These are phyloP conservation scores for Casuarina equisetifolia DNA, from an alignment of 306 rosid species.

Conservation along the genomic window DNA sequence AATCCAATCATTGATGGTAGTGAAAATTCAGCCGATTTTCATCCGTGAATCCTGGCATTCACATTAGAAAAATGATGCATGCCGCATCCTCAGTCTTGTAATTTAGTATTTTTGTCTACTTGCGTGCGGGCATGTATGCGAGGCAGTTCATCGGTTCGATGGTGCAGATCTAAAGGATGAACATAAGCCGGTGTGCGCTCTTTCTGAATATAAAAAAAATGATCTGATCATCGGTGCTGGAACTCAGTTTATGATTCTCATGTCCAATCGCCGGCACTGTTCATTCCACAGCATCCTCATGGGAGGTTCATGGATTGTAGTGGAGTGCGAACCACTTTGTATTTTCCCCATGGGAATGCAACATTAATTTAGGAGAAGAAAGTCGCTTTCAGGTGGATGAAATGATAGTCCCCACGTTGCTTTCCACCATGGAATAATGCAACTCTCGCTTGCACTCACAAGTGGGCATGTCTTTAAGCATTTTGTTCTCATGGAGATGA, in stretches of 20 bases:
- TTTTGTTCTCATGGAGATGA: slow-evolving; percentile 28
- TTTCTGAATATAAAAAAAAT: no score
- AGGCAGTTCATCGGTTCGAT: not conserved
- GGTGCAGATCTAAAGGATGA: not conserved
- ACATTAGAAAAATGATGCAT: not conserved
- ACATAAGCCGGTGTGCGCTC: not conserved
- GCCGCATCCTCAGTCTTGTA: not conserved
- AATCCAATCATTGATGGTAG: not conserved
- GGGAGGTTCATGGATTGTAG: not conserved
- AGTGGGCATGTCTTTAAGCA: slow-evolving; percentile 39
- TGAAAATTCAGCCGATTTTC: slow-evolving; percentile 10
- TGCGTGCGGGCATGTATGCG: not conserved
- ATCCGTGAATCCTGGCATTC: slow-evolving; percentile 15
- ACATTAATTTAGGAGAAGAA: not conserved
- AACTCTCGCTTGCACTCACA: slow-evolving; percentile 32
- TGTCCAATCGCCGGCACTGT: no score
- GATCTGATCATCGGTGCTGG: no score
- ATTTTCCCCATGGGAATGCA: not conserved
- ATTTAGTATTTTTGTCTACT: not conserved
- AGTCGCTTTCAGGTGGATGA: slow-evolving; percentile 35
- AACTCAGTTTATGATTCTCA: no score
- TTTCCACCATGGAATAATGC: slow-evolving; percentile 52
- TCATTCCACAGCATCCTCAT: not conserved
- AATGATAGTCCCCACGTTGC: slow-evolving; percentile 47
- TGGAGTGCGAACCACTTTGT: not conserved